These are phyloP conservation scores for Irpex rosettiformis DNA, from an alignment of 1,284 basidiomycete genomes.

Conservation along the genomic window DNA sequence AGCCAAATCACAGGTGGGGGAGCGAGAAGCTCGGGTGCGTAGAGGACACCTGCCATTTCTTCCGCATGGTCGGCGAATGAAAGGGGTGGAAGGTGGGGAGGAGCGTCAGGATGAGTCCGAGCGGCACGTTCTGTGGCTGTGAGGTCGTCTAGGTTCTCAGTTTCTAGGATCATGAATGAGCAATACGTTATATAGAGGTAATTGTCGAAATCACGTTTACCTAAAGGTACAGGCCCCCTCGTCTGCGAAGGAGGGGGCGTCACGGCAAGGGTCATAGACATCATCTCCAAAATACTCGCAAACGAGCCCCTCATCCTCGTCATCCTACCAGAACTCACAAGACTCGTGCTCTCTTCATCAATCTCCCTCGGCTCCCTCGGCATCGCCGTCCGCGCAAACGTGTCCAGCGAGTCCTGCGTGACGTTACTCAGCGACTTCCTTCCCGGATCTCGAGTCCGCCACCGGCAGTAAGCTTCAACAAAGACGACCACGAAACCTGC, in stretches of 20 bases:
- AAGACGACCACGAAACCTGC: conserved; percentile 51
- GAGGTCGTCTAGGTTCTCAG: conserved; percentile 75
- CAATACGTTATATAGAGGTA: conserved; percentile 6
- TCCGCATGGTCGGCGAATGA: conserved; percentile 71
- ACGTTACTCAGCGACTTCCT: conserved; percentile 48
- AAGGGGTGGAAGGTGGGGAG: conserved; percentile 66
- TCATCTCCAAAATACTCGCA: conserved; percentile 77
- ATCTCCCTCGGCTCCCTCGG: conserved; percentile 32
- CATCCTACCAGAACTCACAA: conserved; percentile 45
- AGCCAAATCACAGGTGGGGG: conserved; percentile 79
- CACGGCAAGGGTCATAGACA: conserved; percentile 71
- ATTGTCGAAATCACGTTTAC: conserved; percentile 37
- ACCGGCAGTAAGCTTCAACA: conserved; percentile 53
- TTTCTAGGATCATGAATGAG: conserved; percentile 37
- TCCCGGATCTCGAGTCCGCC: conserved; percentile 47
- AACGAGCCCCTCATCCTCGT: conserved; percentile 51
- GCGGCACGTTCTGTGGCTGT: conserved; percentile 74
- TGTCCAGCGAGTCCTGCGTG: conserved; percentile 53
- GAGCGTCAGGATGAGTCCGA: conserved; percentile 73
- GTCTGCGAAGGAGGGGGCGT: conserved; percentile 55
- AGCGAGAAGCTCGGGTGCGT: conserved; percentile 76
- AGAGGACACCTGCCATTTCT: conserved; percentile 72
- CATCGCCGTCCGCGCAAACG: conserved; percentile 44
- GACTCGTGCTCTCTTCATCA: conserved; percentile 50
- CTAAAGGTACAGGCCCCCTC: conserved; percentile 60